Conservation (phyloP, 257 asterid genomes). For the Coffea eugenioides region DNA sequence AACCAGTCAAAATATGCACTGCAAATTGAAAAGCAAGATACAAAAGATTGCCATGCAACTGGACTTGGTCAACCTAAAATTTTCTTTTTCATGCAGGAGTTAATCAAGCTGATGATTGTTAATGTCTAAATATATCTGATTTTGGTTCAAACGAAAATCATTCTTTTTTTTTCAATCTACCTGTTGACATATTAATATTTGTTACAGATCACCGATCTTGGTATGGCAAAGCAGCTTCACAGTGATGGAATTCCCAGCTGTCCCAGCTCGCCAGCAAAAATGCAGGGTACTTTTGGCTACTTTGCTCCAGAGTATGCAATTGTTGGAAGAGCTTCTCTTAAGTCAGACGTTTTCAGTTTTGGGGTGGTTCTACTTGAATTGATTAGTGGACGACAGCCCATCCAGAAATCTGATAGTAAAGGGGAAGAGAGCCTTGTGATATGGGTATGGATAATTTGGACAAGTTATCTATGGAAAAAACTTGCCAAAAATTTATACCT, state of each 20-base stretch:
- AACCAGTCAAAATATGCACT: neutral
- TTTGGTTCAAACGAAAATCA: neutral
- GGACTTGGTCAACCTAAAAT: neutral
- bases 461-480: neutral
- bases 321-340: slow-evolving; percentile 78
- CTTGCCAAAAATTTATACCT: neutral
- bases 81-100: neutral
- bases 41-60: neutral
- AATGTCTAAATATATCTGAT: neutral
- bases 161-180: neutral
- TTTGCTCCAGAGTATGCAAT: slow-evolving; percentile 96
- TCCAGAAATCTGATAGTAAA: slow-evolving; percentile 51
- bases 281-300: slow-evolving; percentile 98
- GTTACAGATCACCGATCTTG: slow-evolving; percentile 91
- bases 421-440: slow-evolving; percentile 85
- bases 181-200: slow-evolving; percentile 2
- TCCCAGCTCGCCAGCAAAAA: slow-evolving; percentile 84
- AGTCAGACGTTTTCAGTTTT: slow-evolving; percentile 96
- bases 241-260: slow-evolving; percentile 67
- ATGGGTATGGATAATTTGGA: slow-evolving; percentile 59
- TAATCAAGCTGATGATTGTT: neutral
- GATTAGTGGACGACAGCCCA: slow-evolving; percentile 80
- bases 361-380: slow-evolving; percentile 98
- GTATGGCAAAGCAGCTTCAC: slow-evolving; percentile 89
- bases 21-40: neutral